Conservation (phyloP, 768 basidiomycete genomes). For the Cystofilobasidium macerans region DNA sequence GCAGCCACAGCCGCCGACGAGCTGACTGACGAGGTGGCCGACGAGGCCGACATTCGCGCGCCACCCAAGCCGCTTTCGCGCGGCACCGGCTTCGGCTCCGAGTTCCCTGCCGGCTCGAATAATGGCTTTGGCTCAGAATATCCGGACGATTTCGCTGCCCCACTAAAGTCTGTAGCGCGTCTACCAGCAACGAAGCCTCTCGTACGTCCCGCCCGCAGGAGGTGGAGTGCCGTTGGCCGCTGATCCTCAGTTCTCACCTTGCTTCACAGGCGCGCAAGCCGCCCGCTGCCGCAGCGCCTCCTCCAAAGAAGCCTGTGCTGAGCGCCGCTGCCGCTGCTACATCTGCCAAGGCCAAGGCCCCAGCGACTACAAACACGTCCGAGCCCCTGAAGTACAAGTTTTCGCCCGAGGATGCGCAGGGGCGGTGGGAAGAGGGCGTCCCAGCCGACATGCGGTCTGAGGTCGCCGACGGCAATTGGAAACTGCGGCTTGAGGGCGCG, state of each 20-base stretch:
- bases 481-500: slow-evolving; percentile 70
- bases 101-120: slow-evolving; percentile 12
- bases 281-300: slow-evolving; percentile 20
- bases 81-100: slow-evolving; percentile 20
- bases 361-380: slow-evolving; percentile 43
- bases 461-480: slow-evolving; percentile 86
- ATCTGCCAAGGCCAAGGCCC: slow-evolving; percentile 34
- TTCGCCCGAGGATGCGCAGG: slow-evolving; percentile 83
- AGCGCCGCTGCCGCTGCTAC: slow-evolving; percentile 8
- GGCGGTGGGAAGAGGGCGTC: slow-evolving; percentile 57
- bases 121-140: slow-evolving; percentile 22
- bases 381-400: slow-evolving; percentile 87
- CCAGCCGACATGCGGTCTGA: slow-evolving; percentile 60
- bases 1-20: neutral
- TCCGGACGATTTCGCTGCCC: slow-evolving; percentile 6
- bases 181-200: neutral
- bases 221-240: no score
- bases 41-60: neutral
- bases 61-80: slow-evolving; percentile 11
- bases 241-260: neutral
- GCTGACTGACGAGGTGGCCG: neutral
- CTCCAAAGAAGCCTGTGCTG: slow-evolving; percentile 35
- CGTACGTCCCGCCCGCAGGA: slow-evolving; percentile 9
- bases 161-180: neutral
- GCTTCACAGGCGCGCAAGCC: slow-evolving; percentile 23